Base-by-base conservation (phyloP, 495 filamentous ascomycete species). In the Penicillium cosmopolitanum region DNA sequence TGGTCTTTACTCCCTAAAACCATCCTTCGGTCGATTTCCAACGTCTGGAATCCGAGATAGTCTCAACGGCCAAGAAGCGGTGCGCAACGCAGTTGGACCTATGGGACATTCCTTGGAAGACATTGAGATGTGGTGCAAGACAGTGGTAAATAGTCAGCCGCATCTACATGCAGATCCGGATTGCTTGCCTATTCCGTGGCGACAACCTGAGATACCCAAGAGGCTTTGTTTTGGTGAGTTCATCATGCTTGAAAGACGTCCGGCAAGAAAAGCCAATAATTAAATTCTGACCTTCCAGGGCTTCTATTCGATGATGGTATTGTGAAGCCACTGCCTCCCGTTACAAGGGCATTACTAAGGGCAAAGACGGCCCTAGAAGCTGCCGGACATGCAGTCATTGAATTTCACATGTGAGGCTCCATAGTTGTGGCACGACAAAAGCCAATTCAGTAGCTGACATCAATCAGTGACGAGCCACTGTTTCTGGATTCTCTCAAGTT, bases 141-240 rank as follows among this genome's bases (percentile, higher is more conserved):
- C 31, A 8, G 50, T 52, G 23, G 15, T 52, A 4, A 13, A 52
- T 4, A 52, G 31, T 10, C 13, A 52, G n/a, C 31, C 50, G 0
- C 16, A 35, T 52, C 25, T n/a, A 52, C 4, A 2, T 35, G 25
- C 23, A 36, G 50, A 52, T 52, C 50, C 50, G 0, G 50, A 52
- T 52, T 52, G 50, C 18, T 10, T 52, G 16, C 50, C 50, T 7
- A 52, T 52, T 31, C 50, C 50, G 31, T 52, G 50, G 50, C 31
- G 50, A 35, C 7, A 18, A 2, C 5, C 15, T 4, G 11, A 35
- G 12, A 52, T 52, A n/a, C 50, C 52, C 3, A 7, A 43, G 16
- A 52, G 38, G 31, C 52, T 54, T 54, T 54, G 36, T 16, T 40
- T 40, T 54, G 52, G 36, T 54, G 10, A n/a, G n/a, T n/a, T n/a